These are phyloP conservation scores for Suillus americanus DNA, from an alignment of 768 basidiomycete species.

Conservation along the genomic window DNA sequence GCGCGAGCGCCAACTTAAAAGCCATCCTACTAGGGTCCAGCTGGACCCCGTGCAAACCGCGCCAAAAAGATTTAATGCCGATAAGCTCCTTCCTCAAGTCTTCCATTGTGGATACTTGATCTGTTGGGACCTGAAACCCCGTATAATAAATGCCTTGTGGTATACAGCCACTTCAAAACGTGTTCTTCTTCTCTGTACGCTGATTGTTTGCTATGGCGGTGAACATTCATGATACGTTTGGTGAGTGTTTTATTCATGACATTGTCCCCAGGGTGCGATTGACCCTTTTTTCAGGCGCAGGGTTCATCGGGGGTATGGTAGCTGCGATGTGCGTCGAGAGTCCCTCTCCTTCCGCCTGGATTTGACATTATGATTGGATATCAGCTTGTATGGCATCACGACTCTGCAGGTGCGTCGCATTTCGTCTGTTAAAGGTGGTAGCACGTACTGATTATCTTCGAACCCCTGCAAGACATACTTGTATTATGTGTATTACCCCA, in stretches of 20 bases:
- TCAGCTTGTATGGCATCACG: slow-evolving; percentile 22
- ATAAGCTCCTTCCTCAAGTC: background rate
- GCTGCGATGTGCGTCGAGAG: slow-evolving; percentile 14
- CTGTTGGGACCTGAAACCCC: slow-evolving; percentile 1
- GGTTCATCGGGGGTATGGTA: slow-evolving; percentile 21
- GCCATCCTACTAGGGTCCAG: background rate
- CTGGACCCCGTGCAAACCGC: background rate
- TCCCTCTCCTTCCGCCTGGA: background rate
- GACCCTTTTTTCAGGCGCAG: slow-evolving; percentile 15
- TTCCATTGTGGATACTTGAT: background rate
- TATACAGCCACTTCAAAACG: background rate
- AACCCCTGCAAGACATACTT: slow-evolving; percentile 19
- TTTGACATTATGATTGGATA: background rate
- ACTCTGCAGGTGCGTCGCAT: slow-evolving; percentile 19
- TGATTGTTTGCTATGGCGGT: background rate
- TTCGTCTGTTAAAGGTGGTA: too few relatives aligned
- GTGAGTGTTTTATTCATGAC: background rate
- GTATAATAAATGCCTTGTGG: background rate
- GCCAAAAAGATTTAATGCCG: background rate
- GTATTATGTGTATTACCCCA: slow-evolving; percentile 23
- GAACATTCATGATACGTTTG: slow-evolving; percentile 11
- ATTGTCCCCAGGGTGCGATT: background rate
- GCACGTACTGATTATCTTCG: background rate
- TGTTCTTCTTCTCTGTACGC: background rate
- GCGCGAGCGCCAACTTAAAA: background rate